These are phyloP conservation scores for Prunus salicina DNA, from an alignment of 306 rosid species.

Conservation along the genomic window DNA sequence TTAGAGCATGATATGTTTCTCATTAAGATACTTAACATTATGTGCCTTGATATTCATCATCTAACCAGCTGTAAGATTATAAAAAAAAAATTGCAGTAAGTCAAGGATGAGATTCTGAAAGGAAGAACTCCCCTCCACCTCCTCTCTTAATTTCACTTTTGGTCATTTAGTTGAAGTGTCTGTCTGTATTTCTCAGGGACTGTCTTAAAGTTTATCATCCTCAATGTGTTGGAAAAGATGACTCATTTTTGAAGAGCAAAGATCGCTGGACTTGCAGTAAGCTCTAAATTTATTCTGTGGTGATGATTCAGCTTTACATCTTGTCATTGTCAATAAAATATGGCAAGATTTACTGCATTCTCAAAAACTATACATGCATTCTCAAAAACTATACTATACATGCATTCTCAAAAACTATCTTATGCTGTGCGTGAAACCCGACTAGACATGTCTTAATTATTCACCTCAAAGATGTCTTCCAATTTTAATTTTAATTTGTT, in stretches of 20 bases:
- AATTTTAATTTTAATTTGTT: neutral
- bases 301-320: constrained; percentile 9
- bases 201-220: constrained; percentile 74
- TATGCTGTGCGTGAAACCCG: neutral
- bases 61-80: neutral
- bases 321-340: constrained; percentile 18
- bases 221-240: constrained; percentile 47
- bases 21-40: neutral
- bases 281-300: constrained; percentile 18
- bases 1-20: neutral
- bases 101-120: neutral
- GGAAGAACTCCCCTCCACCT: neutral
- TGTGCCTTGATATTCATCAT: neutral
- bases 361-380: neutral
- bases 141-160: neutral
- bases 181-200: constrained; percentile 38
- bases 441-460: neutral
- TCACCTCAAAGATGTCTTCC: neutral
- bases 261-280: constrained; percentile 55
- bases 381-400: neutral
- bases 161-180: neutral
- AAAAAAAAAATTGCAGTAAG: neutral
- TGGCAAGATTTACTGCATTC: neutral
- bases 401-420: neutral
- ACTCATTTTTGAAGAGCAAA: constrained; percentile 36